A percentile compares a stretch with the other conserved stretches of the same genome.
Conservation (phyloP, 2,329 filamentous ascomycete species). For the Apiospora hydei region DNA sequence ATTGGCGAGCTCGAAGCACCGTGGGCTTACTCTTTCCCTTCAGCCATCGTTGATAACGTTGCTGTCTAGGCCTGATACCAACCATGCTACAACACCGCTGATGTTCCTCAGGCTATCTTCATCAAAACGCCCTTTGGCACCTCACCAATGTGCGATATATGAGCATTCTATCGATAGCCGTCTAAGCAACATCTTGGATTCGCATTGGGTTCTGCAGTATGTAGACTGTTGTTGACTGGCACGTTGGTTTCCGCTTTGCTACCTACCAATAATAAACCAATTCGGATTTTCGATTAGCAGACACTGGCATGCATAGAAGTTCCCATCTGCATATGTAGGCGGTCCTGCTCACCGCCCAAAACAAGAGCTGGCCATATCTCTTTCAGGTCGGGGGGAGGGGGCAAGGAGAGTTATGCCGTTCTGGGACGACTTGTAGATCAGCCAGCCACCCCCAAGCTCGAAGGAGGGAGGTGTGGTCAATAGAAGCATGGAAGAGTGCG, state of each 20-base stretch:
- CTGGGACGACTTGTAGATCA: background rate
- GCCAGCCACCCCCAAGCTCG: background rate
- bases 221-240: background rate
- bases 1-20: background rate
- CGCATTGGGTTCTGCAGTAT: background rate
- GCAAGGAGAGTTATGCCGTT: background rate
- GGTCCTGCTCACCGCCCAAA: constrained; percentile 6
- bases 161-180: too few relatives aligned
- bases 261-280: background rate
- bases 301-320: constrained; percentile 5
- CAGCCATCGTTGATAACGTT: background rate
- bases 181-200: background rate
- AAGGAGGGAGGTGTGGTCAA: background rate
- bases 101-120: background rate
- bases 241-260: background rate
- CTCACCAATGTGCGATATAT: background rate
- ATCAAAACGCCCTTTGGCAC: background rate
- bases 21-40: background rate
- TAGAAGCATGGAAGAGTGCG: background rate
- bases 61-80: too few relatives aligned
- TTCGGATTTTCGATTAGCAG: background rate
- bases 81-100: too few relatives aligned
- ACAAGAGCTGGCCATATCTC: background rate
- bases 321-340: background rate
- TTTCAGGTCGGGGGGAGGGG: background rate